Percentiles rank a stretch among this genome's conserved stretches.
Evolutionary conservation across 345 rosid species (phyloP).

Genomic region (Ceriops zippeliana): DNA sequence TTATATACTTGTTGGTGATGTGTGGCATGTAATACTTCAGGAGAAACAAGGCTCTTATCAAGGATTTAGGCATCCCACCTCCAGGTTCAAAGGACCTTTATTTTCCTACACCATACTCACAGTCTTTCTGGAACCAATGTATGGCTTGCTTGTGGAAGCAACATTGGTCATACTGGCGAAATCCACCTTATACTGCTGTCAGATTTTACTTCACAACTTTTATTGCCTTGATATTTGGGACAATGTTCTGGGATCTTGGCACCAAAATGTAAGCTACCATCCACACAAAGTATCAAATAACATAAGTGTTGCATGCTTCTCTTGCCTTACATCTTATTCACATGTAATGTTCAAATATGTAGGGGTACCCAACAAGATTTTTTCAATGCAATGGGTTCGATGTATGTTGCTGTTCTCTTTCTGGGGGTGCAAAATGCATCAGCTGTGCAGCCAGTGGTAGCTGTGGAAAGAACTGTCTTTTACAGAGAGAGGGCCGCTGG

Average conservation of each 20-base stretch:
- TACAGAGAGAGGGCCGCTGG: constrained; percentile 72
- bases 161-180: constrained; percentile 67
- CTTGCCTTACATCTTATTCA: background rate
- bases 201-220: constrained; percentile 51
- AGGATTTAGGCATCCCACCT: constrained; percentile 47
- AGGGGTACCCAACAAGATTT: constrained; percentile 47
- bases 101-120: constrained; percentile 47
- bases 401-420: constrained; percentile 60
- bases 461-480: constrained; percentile 61
- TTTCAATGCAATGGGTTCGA: constrained; percentile 66
- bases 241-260: constrained; percentile 39
- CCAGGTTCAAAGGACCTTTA: constrained; percentile 55
- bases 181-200: constrained; percentile 57
- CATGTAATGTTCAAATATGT: constrained; percentile 9
- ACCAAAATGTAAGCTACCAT: constrained; percentile 37
- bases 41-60: constrained; percentile 49
- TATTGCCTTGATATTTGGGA: constrained; percentile 45
- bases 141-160: constrained; percentile 71
- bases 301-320: too few relatives aligned
- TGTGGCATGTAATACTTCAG: background rate
- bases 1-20: too few relatives aligned
- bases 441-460: constrained; percentile 52
- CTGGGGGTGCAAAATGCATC: constrained; percentile 50
- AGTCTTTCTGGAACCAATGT: constrained; percentile 47
- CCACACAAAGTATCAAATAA: too few relatives aligned